Conservation (phyloP, 108 stramenopile species). For the Parietichytrium sp. region DNA sequence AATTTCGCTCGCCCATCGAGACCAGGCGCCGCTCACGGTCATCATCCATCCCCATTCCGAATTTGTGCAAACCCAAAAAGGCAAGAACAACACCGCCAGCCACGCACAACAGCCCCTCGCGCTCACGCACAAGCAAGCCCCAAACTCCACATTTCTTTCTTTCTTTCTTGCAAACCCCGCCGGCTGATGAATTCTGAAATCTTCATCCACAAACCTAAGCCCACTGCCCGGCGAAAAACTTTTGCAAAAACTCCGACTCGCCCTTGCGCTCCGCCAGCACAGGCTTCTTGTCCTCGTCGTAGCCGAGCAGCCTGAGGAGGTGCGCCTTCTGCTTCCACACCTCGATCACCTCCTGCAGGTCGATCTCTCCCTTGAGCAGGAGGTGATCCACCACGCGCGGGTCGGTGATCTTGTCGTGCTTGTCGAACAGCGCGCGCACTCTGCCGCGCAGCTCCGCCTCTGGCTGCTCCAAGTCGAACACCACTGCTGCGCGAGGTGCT, state of each 20-base stretch:
- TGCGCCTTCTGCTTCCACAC: slow-evolving; percentile 59
- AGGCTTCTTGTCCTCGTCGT: slow-evolving; percentile 15
- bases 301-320: slow-evolving; percentile 42
- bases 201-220: too few relatives aligned
- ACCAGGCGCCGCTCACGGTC: too few relatives aligned
- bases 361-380: slow-evolving; percentile 55
- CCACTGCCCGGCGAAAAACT: slow-evolving; percentile 18
- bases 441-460: slow-evolving; percentile 28
- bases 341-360: slow-evolving; percentile 53
- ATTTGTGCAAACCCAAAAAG: too few relatives aligned
- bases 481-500: not conserved
- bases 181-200: too few relatives aligned
- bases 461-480: slow-evolving; percentile 23
- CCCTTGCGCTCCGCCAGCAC: not conserved
- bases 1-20: too few relatives aligned
- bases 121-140: too few relatives aligned
- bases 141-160: too few relatives aligned
- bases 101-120: too few relatives aligned
- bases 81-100: too few relatives aligned
- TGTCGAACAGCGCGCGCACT: slow-evolving; percentile 42
- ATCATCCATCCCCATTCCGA: too few relatives aligned
- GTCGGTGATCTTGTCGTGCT: slow-evolving; percentile 43
- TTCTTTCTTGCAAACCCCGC: too few relatives aligned
- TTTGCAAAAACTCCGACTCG: not conserved
- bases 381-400: slow-evolving; percentile 47